Base-by-base conservation (phyloP, 352 stramenopile genomes). In the Globisporangium paroecandrum region DNA sequence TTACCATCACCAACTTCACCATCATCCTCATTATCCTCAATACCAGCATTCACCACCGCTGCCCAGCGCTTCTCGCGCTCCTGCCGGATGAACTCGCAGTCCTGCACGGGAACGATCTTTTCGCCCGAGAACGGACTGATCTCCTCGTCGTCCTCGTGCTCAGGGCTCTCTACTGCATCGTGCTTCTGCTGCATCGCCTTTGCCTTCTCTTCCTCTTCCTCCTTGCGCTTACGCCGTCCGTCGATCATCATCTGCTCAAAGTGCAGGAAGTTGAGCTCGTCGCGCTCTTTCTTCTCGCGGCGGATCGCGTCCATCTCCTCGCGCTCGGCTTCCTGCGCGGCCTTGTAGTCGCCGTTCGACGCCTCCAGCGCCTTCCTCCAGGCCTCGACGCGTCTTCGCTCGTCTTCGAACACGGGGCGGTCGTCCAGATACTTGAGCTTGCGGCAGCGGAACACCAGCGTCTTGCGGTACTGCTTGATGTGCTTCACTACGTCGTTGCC, bases 181-280 rank as follows among this genome's bases (percentile, higher is more conserved):
- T 65, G 60, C 65, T 72, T 41, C 58, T 71, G 27, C 54, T 71
- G 58, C 15, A 9, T 12, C 3, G 29, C 47, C n/a, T 62, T 56
- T 9, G 36, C 55, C 18, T 64, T 54, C 18, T 54, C 55, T 24
- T 79, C 78, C 12, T 64, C 60, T 10, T 54, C 55, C 13, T 79
- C 78, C 4, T 70, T 71, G 49, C 78, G 74, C 74, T 90, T 90
- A 29, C 76, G 78, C 1, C 79, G 69, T 5, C 86, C 82, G 58
- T 92, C 81, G 27, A 85, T 67, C 77, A 97, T 92, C 82, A 97
- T 91, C 64, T 93, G 72, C 69, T 97, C 87, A 60, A 97, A 97
- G 43, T 83, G 79, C 18, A 87, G 69, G 68, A 95, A 97, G 70
- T 97, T 97, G 34, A 79, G 65, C 32, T 95, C 82, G 61, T 98